Evolutionary conservation across 2,329 filamentous ascomycete species (phyloP), one percentile per base, ranked within the genome.

Genomic region (Cercospora zeina): DNA sequence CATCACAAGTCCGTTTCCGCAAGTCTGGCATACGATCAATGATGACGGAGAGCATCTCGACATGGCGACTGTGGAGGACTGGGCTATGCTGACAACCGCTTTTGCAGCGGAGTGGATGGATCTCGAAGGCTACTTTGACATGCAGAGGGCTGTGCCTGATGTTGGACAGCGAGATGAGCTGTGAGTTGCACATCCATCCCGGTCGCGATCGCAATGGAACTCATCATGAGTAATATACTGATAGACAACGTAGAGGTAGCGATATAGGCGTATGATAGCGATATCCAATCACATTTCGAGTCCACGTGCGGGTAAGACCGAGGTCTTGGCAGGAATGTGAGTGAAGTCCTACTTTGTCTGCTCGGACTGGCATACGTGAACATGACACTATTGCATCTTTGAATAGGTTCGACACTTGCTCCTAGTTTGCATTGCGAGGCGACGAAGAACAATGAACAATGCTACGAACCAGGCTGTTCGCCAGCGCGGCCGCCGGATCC

Each of bases 61-160:
- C 75, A 79, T 88, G 68, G 81, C 85, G 8, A 93, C 90, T 0
- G 85, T 93, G 36, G 84, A 89, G 70, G 95, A 99, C 75, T 99
- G 95, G 95, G 86, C 89, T 16, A 87, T 85, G 74, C 87, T 99
- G 54, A 81, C 93, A 6, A 88, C 89, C 0, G 93, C 87, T 0
- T 99, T 97, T 78, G 84, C 87, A 34, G 88, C 90, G 0, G 93
- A 97, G 77, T 97, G 93, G 92, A 85, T 97, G 85, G 93, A 96
- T 68, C 77, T 97, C 64, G 86, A 88, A 66, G 85, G 80, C 1
- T 82, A 76, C 63, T 75, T 86, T 58, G 74, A 62, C 24, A 37
- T 54, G 33, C 33, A 63, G 37, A 34, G 61, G 27, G n/a, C 59
- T 30, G 50, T 51, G 51, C 58, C 45, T 24, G 56, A 51, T n/a